A percentile compares a stretch with the other conserved stretches of the same genome.
Conservation (phyloP, 306 rosid species). For the Rubus parviflorus region DNA sequence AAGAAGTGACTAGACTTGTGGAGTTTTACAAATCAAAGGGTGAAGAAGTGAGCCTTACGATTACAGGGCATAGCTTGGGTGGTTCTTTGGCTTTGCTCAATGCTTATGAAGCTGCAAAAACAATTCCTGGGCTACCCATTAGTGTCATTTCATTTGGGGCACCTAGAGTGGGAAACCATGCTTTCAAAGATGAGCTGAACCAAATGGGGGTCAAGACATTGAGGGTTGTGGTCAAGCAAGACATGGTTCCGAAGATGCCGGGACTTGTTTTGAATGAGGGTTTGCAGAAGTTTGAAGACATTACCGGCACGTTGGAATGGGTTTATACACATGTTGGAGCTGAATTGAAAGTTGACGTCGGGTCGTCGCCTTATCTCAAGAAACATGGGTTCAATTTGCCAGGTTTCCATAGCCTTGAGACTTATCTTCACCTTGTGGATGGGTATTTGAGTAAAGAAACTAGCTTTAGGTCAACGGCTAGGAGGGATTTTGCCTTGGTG, state of each 20-base stretch:
- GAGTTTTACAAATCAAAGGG: conserved; percentile 36
- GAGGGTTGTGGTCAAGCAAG: conserved; percentile 49
- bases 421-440: conserved; percentile 70
- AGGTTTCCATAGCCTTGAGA: conserved; percentile 62
- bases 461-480: conserved; percentile 46
- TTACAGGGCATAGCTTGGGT: conserved; percentile 78
- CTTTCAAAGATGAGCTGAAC: conserved; percentile 51
- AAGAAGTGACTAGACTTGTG: conserved; percentile 39
- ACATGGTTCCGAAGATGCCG: conserved; percentile 58
- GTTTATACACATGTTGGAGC: conserved; percentile 61
- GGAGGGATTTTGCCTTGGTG: conserved; percentile 62
- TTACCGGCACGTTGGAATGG: conserved; percentile 51
- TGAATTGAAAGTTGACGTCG: conserved; percentile 47
- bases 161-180: conserved; percentile 67
- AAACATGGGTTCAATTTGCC: conserved; percentile 37
- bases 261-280: conserved; percentile 55
- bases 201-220: conserved; percentile 49
- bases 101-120: conserved; percentile 51
- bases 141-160: conserved; percentile 70
- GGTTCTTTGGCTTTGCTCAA: conserved; percentile 65
- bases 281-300: conserved; percentile 38
- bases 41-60: conserved; percentile 59
- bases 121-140: conserved; percentile 36
- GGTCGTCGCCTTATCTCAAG: conserved; percentile 57
- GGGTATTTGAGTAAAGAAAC: conserved; percentile 37